Evolutionary conservation across 2,329 filamentous ascomycete genomes (phyloP), one percentile per base, ranked within the genome.

Genomic region (Rhinocladiella mackenziei): DNA sequence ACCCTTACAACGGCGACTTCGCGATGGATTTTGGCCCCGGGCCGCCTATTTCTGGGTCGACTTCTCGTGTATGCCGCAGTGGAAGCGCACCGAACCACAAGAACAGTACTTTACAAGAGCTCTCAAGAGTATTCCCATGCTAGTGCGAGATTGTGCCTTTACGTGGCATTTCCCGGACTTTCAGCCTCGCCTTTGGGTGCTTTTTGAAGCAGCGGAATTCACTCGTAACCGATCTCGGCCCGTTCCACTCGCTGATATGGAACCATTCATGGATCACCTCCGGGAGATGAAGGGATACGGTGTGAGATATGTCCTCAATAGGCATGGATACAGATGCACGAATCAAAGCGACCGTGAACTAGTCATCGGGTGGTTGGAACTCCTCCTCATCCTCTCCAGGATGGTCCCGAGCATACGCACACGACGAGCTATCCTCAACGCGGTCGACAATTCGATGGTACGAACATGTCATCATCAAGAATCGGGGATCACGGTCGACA

Each of bases 21-120:
- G 13, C 8, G 33, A 36, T n/a, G 33, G 19, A n/a, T 20, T 23
- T 36, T 36, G 33, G 33, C n/a, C n/a, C n/a, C n/a, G n/a, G n/a
- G n/a, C n/a, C n/a, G 7, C 35, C 8, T 39, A 28, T 23, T 7
- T 39, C 22, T 39, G 35, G 35, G 5, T 29, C 2, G 35, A 39
- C 23, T 39, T 20, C 20, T 26, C 35, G 11, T 39, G 35, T 18
- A 17, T 39, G 5, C 35, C 35, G 13, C 35, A 39, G 35, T 5
- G 23, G 9, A 9, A 13, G 18, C 35, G 35, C 3, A 29, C 11
- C 13, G n/a, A 4, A n/a, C 11, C 14, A 7, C 11, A 39, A 15
- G 5, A 26, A 15, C 8, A 15, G n/a, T 39, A 39, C 11, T 40
- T 32, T n/a, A 18, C 14, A 23, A 26, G 11, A 22, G 4, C 18